phyloP scores from a whole-genome alignment of 176 grass and related monocot genomes.

The Aegilops longissima region DNA sequence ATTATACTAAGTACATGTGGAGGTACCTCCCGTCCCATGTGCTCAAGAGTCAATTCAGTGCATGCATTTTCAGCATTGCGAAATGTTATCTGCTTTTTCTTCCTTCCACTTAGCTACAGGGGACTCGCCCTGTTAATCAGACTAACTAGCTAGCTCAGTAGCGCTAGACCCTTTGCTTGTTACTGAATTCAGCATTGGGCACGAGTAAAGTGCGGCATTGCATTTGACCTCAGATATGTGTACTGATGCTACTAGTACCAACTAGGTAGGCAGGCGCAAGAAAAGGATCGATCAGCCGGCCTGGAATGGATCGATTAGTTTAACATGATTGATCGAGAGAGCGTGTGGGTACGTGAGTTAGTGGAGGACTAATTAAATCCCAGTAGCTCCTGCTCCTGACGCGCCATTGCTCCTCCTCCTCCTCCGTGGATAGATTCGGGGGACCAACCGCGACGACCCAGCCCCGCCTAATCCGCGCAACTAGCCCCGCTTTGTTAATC shows the following conservation, averaged over 20 bases:
- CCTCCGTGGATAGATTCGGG: conserved; percentile 1
- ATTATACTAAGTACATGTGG: background rate
- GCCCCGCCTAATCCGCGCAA: background rate
- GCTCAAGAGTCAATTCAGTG: background rate
- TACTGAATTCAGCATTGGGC: background rate
- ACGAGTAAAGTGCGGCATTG: background rate
- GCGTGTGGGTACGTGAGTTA: background rate
- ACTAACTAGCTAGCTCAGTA: no score
- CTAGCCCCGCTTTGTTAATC: background rate
- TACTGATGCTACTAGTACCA: background rate
- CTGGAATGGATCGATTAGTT: background rate
- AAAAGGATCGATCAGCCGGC: background rate
- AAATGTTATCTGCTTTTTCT: background rate
- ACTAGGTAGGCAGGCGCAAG: background rate
- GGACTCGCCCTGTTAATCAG: background rate
- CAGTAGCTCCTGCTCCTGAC: background rate
- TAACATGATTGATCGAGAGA: background rate
- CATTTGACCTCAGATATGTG: background rate
- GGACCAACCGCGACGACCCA: background rate
- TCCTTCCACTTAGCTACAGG: background rate
- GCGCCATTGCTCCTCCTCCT: background rate
- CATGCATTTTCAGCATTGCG: background rate
- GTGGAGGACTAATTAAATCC: background rate
- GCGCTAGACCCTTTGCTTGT: background rate
- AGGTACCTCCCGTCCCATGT: background rate